A percentile compares a stretch with the other conserved stretches of the same genome.
Evolutionary conservation across 1,284 basidiomycete genomes (phyloP).

Genomic region (Sporisorium graminicola): DNA sequence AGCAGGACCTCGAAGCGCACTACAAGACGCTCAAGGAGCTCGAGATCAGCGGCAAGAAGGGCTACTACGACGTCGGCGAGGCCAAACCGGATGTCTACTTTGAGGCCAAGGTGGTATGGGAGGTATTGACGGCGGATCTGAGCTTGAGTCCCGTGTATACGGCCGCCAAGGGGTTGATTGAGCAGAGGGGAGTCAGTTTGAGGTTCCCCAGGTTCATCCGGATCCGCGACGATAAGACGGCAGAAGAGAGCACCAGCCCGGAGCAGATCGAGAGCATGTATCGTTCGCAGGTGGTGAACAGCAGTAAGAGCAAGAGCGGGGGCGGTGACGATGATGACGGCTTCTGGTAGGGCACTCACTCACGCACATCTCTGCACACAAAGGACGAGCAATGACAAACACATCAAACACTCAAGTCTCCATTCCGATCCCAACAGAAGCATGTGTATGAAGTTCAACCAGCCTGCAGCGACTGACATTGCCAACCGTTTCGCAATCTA

Average conservation of each 20-base stretch:
- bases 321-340: slow-evolving; percentile 79
- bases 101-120: slow-evolving; percentile 81
- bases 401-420: background rate
- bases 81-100: slow-evolving; percentile 68
- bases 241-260: slow-evolving; percentile 89
- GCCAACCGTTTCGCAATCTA: background rate
- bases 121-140: slow-evolving; percentile 95
- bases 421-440: background rate
- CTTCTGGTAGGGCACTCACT: slow-evolving; percentile 79
- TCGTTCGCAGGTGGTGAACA: slow-evolving; percentile 80
- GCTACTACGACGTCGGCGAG: slow-evolving; percentile 76
- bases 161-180: slow-evolving; percentile 83
- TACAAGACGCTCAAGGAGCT: slow-evolving; percentile 82
- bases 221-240: slow-evolving; percentile 90
- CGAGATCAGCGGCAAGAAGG: slow-evolving; percentile 77
- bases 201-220: slow-evolving; percentile 95
- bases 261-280: slow-evolving; percentile 98
- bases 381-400: background rate
- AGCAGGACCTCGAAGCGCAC: slow-evolving; percentile 83
- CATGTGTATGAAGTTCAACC: no score
- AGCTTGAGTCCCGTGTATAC: slow-evolving; percentile 96
- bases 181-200: slow-evolving; percentile 79
- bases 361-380: slow-evolving; percentile 3
- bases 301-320: slow-evolving; percentile 75
- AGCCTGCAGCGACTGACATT: slow-evolving; percentile 10